phyloP scores from a whole-genome alignment of 176 grass and related monocot species.

The Microstegium vimineum region DNA sequence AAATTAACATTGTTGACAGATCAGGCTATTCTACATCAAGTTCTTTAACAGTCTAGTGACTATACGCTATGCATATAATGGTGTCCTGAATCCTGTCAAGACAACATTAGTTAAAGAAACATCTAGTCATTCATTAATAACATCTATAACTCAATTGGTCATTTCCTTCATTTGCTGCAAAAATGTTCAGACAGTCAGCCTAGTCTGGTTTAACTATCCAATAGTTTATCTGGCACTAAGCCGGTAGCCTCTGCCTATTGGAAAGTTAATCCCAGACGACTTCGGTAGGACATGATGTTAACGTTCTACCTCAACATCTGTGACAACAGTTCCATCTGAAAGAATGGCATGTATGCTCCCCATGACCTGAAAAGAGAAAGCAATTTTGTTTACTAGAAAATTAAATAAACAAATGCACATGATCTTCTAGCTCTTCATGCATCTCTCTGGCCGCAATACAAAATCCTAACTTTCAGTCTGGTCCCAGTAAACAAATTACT shows the following conservation, averaged over 20 bases:
- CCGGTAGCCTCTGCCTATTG: background rate
- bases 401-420: background rate
- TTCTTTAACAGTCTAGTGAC: background rate
- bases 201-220: background rate
- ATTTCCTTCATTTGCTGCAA: background rate
- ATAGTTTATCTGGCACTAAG: background rate
- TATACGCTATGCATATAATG: background rate
- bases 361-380: conserved; percentile 59
- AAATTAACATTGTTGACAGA: background rate
- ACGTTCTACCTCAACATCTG: conserved; percentile 74
- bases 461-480: background rate
- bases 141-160: background rate
- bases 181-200: background rate
- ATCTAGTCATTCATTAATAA: background rate
- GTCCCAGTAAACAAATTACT: background rate
- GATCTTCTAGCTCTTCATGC: background rate
- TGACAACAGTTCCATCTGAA: conserved; percentile 69
- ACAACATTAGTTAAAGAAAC: background rate
- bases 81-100: background rate
- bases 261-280: background rate
- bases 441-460: background rate
- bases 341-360: conserved; percentile 94
- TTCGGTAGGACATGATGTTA: background rate
- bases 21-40: background rate
- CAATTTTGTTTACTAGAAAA: background rate